These are phyloP conservation scores for Thelonectria rubi DNA, from an alignment of 2,329 filamentous ascomycete genomes.

Conservation along the genomic window DNA sequence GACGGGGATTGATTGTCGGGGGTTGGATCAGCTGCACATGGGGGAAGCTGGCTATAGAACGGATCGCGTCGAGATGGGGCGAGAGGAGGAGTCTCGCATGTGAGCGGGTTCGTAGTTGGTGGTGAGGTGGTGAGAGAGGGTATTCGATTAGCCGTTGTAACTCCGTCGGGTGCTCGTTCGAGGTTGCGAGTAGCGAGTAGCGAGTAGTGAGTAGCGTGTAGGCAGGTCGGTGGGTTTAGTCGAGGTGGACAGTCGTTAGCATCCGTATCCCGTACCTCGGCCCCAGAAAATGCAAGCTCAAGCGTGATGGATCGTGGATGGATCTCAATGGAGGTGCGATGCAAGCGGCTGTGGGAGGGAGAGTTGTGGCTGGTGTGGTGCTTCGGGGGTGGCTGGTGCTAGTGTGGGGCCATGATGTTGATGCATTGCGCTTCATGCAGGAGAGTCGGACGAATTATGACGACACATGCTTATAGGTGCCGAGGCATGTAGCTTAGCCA, in stretches of 20 bases:
- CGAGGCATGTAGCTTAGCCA: no score
- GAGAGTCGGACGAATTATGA: no score
- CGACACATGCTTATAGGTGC: no score
- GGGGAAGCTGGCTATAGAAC: slow-evolving; percentile 10
- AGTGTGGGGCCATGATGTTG: not conserved
- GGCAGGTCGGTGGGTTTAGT: no score
- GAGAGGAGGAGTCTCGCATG: slow-evolving; percentile 13
- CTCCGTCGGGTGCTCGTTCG: not conserved
- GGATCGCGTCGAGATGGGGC: slow-evolving; percentile 3
- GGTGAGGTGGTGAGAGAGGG: not conserved
- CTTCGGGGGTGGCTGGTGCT: no score
- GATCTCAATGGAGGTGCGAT: slow-evolving; percentile 20
- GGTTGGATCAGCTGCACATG: slow-evolving; percentile 32
- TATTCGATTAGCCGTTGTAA: not conserved
- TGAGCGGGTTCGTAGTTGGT: slow-evolving; percentile 2
- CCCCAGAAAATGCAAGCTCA: slow-evolving; percentile 25
- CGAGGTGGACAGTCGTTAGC: slow-evolving; percentile 14
- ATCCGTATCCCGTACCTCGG: slow-evolving; percentile 18
- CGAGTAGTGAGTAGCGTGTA: no score
- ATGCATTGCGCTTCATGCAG: not conserved
- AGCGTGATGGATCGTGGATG: slow-evolving; percentile 24
- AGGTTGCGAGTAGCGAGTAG: no score
- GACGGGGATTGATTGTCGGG: slow-evolving; percentile 2
- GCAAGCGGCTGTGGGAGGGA: no score
- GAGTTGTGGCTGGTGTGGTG: no score